Evolutionary conservation across 495 filamentous ascomycete genomes (phyloP), one percentile per base, ranked within the genome.

Genomic region (Astrothelium subdiscretum): DNA sequence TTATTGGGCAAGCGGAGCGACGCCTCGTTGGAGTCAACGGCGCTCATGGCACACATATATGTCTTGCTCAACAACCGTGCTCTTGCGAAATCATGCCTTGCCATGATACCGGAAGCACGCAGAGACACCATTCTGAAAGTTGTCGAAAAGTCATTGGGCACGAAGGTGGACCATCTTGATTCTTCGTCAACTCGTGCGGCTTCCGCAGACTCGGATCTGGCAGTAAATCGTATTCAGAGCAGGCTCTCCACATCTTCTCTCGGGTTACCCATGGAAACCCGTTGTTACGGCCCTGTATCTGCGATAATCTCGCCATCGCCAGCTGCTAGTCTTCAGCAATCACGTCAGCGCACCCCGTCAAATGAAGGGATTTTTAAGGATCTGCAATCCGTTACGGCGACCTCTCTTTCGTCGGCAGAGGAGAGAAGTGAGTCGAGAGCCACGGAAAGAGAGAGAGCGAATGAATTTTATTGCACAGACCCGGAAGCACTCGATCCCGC

Each of bases 31-130:
- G 61, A 66, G 44, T 66, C 64, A 54, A 66, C 58, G 31, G 64
- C 64, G 54, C 64, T 66, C 57, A 60, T 63, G 64, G 64, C 64
- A 54, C 64, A 66, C 60, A 66, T 66, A 60, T 63, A 60, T 32
- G 57, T 60, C 64, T 43, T 63, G 43, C 64, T 66, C 57, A 63
- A 63, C 52, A 66, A 66, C 27, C 54, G 42, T 20, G 42, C 64
- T 57, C 64, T 60, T 27, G 64, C 64, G 2, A 66, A 60, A 48
- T 63, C 58, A 57, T 66, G 24, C 29, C 59, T 66, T 24, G 43
- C 60, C 40, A 63, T 66, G 60, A 63, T 66, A 24, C 64, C 64
- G 26, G 64, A 63, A 44, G 64, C 35, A 57, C 60, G 48, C 43
- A 63, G 60, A 60, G 60, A 63, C 10, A 57, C 60, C 57, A n/a